These are phyloP conservation scores for Quercus berberidifolia DNA, from an alignment of 306 rosid species.

Conservation along the genomic window DNA sequence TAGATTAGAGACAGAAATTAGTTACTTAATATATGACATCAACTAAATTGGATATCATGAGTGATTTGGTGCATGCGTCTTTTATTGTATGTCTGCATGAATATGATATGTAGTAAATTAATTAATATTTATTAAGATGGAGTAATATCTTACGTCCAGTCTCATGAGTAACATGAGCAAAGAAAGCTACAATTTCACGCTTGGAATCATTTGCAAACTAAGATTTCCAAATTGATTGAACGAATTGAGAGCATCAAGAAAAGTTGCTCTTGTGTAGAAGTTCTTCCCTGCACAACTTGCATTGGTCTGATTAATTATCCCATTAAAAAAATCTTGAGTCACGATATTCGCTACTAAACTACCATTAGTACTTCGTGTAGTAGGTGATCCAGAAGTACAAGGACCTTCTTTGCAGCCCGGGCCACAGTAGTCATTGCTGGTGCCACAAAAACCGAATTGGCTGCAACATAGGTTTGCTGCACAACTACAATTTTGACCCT, in stretches of 20 bases:
- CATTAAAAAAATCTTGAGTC: conserved; percentile 44
- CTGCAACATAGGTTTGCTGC: conserved; percentile 55
- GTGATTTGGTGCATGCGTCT: too few relatives aligned
- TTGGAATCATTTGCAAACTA: conserved; percentile 47
- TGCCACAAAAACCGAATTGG: conserved; percentile 62
- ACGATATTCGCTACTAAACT: conserved; percentile 50
- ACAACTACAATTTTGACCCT: conserved; percentile 49
- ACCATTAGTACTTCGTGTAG: neutral
- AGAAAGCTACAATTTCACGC: conserved; percentile 81
- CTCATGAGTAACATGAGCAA: conserved; percentile 82
- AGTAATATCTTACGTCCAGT: conserved; percentile 51
- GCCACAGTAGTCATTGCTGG: conserved; percentile 48
- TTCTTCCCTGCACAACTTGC: conserved; percentile 49
- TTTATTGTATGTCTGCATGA: too few relatives aligned
- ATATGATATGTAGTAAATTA: too few relatives aligned
- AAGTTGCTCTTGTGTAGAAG: conserved; percentile 50
- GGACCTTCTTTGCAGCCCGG: conserved; percentile 56
- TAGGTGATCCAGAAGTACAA: conserved; percentile 25
- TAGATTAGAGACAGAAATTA: too few relatives aligned
- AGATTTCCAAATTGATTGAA: conserved; percentile 38
- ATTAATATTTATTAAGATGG: neutral
- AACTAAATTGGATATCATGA: too few relatives aligned
- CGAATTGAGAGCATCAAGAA: conserved; percentile 48
- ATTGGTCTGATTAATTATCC: conserved; percentile 45
- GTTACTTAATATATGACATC: too few relatives aligned